Conservation (phyloP, 768 basidiomycete genomes). For the Gautieria morchelliformis region DNA sequence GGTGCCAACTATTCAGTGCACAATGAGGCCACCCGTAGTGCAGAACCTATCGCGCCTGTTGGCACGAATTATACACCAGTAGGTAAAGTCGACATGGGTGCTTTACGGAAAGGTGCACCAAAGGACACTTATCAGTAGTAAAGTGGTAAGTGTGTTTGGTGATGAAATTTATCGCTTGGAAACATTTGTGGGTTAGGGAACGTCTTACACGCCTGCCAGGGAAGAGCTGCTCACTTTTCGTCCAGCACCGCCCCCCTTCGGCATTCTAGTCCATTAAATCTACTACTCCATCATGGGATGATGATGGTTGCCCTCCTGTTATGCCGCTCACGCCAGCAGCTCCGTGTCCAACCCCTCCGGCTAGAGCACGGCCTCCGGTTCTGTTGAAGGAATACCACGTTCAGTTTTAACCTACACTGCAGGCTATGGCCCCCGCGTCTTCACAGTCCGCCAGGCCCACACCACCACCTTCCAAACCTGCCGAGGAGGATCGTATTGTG, state of each 20-base stretch:
- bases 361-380: background rate
- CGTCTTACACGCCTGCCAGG: constrained; percentile 15
- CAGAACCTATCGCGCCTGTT: constrained; percentile 74
- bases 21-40: constrained; percentile 61
- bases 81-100: constrained; percentile 57
- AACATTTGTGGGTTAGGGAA: constrained; percentile 12
- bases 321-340: constrained; percentile 35
- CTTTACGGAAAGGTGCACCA: constrained; percentile 14
- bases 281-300: constrained; percentile 55
- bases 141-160: constrained; percentile 10
- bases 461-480: constrained; percentile 48
- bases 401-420: background rate
- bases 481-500: constrained; percentile 73
- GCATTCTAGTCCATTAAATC: constrained; percentile 28
- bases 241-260: constrained; percentile 22
- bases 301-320: constrained; percentile 22
- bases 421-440: background rate
- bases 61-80: constrained; percentile 70
- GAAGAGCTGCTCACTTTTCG: constrained; percentile 25
- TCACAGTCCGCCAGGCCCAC: background rate
- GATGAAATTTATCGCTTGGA: too few relatives aligned
- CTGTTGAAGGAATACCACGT: background rate
- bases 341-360: constrained; percentile 33
- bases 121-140: constrained; percentile 11
- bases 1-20: constrained; percentile 87